These are phyloP conservation scores for Alternaria burnsii DNA, from an alignment of 2,329 filamentous ascomycete genomes.

Conservation along the genomic window DNA sequence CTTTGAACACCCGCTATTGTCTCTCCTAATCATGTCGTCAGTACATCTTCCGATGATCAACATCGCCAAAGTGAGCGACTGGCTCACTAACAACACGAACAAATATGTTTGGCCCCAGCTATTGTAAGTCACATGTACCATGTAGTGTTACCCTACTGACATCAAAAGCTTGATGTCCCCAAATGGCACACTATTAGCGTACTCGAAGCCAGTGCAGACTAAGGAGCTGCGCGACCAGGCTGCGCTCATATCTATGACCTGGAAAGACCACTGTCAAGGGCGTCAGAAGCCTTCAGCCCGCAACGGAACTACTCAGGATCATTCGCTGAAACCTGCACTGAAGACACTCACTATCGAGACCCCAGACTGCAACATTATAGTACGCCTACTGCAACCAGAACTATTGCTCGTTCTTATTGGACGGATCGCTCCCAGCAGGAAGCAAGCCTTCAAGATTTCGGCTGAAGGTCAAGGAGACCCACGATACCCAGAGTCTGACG, in stretches of 20 bases:
- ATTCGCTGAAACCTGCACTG: slow-evolving; percentile 37
- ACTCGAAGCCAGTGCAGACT: slow-evolving; percentile 59
- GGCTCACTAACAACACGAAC: slow-evolving; percentile 56
- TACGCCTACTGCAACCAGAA: slow-evolving; percentile 57
- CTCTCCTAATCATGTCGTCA: slow-evolving; percentile 24
- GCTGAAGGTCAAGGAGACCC: slow-evolving; percentile 53
- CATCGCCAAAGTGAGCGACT: slow-evolving; percentile 54
- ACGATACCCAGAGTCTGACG: slow-evolving; percentile 46
- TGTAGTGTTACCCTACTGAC: slow-evolving; percentile 14
- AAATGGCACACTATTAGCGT: slow-evolving; percentile 60
- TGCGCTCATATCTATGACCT: slow-evolving; percentile 58
- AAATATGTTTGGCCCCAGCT: slow-evolving; percentile 55
- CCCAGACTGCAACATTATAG: slow-evolving; percentile 56
- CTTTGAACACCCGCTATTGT: slow-evolving; percentile 6
- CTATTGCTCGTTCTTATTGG: slow-evolving; percentile 60
- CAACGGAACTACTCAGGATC: slow-evolving; percentile 13
- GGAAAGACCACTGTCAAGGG: slow-evolving; percentile 55
- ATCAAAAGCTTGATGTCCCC: slow-evolving; percentile 57
- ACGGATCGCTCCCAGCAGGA: slow-evolving; percentile 54
- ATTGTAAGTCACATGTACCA: slow-evolving; percentile 46
- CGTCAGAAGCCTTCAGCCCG: slow-evolving; percentile 26
- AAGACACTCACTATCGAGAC: slow-evolving; percentile 59
- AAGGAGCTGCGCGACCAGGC: slow-evolving; percentile 60
- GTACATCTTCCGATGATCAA: slow-evolving; percentile 52
- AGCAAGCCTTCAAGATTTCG: slow-evolving; percentile 53